A percentile compares a stretch with the other conserved stretches of the same genome.
These are phyloP conservation scores for Dionaea muscipula DNA, from an alignment of 179 eudicot species.

Conservation along the genomic window DNA sequence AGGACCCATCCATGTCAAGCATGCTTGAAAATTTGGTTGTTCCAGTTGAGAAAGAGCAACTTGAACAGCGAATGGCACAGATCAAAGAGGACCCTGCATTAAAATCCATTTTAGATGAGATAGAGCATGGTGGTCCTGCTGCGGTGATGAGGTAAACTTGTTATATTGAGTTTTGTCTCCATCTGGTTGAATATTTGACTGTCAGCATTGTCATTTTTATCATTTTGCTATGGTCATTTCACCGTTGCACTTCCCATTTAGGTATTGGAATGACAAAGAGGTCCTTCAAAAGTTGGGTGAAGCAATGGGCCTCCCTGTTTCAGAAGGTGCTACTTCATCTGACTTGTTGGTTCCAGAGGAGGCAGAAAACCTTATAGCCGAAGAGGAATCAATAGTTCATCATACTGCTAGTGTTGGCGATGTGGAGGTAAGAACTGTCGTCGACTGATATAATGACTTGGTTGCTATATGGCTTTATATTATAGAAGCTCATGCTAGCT, in stretches of 20 bases:
- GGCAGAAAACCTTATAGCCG: slow-evolving; percentile 55
- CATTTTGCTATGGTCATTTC: neutral
- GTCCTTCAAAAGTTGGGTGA: slow-evolving; percentile 88
- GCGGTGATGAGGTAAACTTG: slow-evolving; percentile 85
- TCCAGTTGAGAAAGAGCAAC: slow-evolving; percentile 62
- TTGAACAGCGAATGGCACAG: slow-evolving; percentile 85
- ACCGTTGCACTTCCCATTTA: slow-evolving; percentile 9
- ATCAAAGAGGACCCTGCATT: slow-evolving; percentile 87
- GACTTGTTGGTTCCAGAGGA: slow-evolving; percentile 47
- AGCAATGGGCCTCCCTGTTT: slow-evolving; percentile 85
- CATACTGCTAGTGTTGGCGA: slow-evolving; percentile 91
- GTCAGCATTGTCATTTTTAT: neutral
- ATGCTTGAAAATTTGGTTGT: slow-evolving; percentile 79
- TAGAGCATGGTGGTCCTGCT: slow-evolving; percentile 89
- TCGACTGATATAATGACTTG: too few relatives aligned
- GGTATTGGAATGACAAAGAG: slow-evolving; percentile 96
- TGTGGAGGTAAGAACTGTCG: slow-evolving; percentile 42
- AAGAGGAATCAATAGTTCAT: slow-evolving; percentile 90
- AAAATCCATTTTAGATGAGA: slow-evolving; percentile 91
- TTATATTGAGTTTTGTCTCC: neutral
- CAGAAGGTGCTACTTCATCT: slow-evolving; percentile 41
- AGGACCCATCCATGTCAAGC: slow-evolving; percentile 98
- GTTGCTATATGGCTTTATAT: too few relatives aligned
- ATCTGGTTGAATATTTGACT: neutral
- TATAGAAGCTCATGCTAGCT: too few relatives aligned